Conservation (phyloP, 257 asterid species). For the Vinca minor region DNA sequence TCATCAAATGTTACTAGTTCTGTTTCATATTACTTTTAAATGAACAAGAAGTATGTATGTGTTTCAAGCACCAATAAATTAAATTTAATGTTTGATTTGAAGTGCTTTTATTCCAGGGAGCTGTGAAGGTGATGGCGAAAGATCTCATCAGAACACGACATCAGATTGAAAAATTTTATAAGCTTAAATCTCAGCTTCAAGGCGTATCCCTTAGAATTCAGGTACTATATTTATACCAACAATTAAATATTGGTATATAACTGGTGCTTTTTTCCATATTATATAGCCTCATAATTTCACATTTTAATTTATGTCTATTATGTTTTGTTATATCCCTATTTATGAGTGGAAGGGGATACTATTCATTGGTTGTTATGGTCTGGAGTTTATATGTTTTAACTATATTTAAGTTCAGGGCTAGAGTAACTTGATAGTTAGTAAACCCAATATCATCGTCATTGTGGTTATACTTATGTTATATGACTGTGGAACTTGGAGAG, state of each 20-base stretch:
- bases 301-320: neutral
- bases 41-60: neutral
- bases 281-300: neutral
- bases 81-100: constrained; percentile 20
- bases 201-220: constrained; percentile 97
- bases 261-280: neutral
- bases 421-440: neutral
- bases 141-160: constrained; percentile 97
- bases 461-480: neutral
- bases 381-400: neutral
- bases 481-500: neutral
- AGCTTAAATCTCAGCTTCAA: constrained; percentile 96
- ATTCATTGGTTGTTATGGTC: neutral
- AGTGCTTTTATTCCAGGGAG: constrained; percentile 58
- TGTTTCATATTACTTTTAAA: neutral
- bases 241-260: neutral
- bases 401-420: neutral
- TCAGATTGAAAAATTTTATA: constrained; percentile 89
- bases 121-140: constrained; percentile 98
- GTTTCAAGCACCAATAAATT: constrained; percentile 7
- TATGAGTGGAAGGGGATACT: neutral
- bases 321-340: neutral
- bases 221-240: constrained; percentile 28
- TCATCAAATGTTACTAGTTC: too few relatives aligned
- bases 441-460: neutral